Conservation (phyloP, 2,329 filamentous ascomycete species). For the Albifimbria verrucaria region DNA sequence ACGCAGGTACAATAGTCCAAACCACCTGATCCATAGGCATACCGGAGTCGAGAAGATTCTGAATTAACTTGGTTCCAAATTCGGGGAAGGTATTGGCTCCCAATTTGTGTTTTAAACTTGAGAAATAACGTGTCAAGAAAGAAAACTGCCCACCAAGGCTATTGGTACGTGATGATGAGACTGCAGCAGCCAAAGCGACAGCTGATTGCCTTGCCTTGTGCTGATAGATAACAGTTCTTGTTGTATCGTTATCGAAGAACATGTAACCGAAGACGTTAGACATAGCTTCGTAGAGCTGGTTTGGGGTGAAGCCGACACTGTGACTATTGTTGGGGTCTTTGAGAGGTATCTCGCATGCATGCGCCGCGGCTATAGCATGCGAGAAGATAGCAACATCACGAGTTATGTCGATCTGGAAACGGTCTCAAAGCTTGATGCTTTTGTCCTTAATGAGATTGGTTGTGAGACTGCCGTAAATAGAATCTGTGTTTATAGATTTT, state of each 20-base stretch:
- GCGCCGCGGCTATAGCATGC: neutral
- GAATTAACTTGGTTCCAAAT: neutral
- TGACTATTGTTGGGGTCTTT: neutral
- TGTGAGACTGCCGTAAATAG: slow-evolving; percentile 26
- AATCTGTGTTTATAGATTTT: no score
- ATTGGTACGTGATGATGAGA: neutral
- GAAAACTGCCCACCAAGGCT: neutral
- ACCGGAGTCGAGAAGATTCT: neutral
- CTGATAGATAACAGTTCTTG: neutral
- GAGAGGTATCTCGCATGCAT: neutral
- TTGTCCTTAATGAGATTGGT: slow-evolving; percentile 39
- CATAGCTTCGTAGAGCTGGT: neutral
- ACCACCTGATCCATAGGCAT: neutral
- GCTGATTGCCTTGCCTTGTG: neutral
- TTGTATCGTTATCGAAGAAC: neutral
- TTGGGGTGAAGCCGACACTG: neutral
- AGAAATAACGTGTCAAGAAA: neutral
- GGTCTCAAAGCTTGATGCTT: slow-evolving; percentile 29
- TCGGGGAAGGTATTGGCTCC: neutral
- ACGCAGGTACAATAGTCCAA: neutral
- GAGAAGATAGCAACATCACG: slow-evolving; percentile 55
- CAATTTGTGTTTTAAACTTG: neutral
- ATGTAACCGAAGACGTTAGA: neutral
- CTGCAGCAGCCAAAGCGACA: neutral
- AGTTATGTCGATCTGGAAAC: slow-evolving; percentile 38